Evolutionary conservation across 805 yeast genomes (phyloP).

Genomic region (Clavispora vitiphila): DNA sequence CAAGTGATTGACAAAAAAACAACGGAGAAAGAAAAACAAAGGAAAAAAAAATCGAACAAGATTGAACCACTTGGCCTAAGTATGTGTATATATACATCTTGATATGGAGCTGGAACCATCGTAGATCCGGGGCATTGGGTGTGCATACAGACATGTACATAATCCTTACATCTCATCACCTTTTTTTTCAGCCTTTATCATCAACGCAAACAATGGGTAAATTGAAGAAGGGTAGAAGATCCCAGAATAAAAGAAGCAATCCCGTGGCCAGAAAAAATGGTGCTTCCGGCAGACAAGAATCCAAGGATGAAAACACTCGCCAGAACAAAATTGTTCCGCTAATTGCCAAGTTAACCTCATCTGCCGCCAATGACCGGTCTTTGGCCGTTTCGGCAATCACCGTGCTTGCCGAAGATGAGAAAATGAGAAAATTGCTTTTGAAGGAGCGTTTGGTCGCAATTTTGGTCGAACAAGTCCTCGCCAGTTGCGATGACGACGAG

Average conservation of each 20-base stretch:
- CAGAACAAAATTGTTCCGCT: slow-evolving; percentile 63
- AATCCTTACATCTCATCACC: background rate
- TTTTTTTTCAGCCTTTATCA: background rate
- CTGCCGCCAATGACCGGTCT: slow-evolving; percentile 65
- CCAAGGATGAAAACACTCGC: slow-evolving; percentile 44
- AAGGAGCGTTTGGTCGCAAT: slow-evolving; percentile 68
- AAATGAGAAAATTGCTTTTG: slow-evolving; percentile 56
- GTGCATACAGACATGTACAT: background rate
- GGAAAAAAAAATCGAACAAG: background rate
- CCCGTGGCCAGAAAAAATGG: slow-evolving; percentile 26
- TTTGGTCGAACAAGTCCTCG: slow-evolving; percentile 57
- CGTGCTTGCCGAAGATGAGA: slow-evolving; percentile 63
- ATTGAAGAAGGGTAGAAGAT: slow-evolving; percentile 55
- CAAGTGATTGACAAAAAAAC: background rate
- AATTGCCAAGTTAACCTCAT: slow-evolving; percentile 56
- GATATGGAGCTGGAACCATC: too few species aligned
- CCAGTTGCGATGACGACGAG: slow-evolving; percentile 66
- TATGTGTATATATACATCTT: background rate
- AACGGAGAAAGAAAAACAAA: too few species aligned
- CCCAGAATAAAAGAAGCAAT: slow-evolving; percentile 29
- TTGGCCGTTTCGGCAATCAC: slow-evolving; percentile 74
- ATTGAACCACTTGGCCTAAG: too few species aligned
- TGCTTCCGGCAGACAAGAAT: slow-evolving; percentile 14
- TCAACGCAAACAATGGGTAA: slow-evolving; percentile 53
- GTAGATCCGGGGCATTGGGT: background rate